Percentiles rank a stretch among this genome's conserved stretches.
phyloP scores from a whole-genome alignment of 495 filamentous ascomycete genomes.

The Podospora australis region DNA sequence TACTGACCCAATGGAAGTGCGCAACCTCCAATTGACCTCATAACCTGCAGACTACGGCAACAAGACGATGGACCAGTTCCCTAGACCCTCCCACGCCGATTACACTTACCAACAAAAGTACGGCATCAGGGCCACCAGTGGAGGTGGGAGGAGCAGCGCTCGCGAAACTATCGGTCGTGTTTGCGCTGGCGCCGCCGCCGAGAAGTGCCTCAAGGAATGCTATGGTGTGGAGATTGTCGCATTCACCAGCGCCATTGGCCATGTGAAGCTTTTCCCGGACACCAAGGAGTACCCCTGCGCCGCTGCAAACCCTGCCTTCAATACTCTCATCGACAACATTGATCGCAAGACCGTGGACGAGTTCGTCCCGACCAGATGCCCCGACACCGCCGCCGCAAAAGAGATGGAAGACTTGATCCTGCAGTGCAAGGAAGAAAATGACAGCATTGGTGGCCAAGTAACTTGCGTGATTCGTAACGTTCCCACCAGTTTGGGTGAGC shows the following conservation, averaged over 20 bases:
- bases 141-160: conserved; percentile 86
- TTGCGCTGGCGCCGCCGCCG: conserved; percentile 89
- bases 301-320: conserved; percentile 78
- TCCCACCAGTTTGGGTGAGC: conserved; percentile 85
- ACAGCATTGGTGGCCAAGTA: conserved; percentile 94
- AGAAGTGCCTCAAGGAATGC: conserved; percentile 79
- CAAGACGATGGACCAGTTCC: conserved; percentile 87
- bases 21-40: not conserved
- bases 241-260: conserved; percentile 81
- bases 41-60: conserved; percentile 69
- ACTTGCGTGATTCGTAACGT: conserved; percentile 93
- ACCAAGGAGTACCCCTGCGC: conserved; percentile 64
- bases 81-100: conserved; percentile 89
- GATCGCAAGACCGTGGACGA: conserved; percentile 74
- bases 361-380: conserved; percentile 82
- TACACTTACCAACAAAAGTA: conserved; percentile 98
- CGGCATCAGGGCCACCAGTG: conserved; percentile 87
- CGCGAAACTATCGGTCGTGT: conserved; percentile 93
- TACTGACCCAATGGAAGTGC: not conserved
- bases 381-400: conserved; percentile 53
- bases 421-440: conserved; percentile 68
- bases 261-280: conserved; percentile 76
- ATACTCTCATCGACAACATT: conserved; percentile 66
- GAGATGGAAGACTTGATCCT: conserved; percentile 79
- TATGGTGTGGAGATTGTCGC: conserved; percentile 87